Conservation (phyloP, 768 basidiomycete genomes). For the Amanita thiersii region DNA sequence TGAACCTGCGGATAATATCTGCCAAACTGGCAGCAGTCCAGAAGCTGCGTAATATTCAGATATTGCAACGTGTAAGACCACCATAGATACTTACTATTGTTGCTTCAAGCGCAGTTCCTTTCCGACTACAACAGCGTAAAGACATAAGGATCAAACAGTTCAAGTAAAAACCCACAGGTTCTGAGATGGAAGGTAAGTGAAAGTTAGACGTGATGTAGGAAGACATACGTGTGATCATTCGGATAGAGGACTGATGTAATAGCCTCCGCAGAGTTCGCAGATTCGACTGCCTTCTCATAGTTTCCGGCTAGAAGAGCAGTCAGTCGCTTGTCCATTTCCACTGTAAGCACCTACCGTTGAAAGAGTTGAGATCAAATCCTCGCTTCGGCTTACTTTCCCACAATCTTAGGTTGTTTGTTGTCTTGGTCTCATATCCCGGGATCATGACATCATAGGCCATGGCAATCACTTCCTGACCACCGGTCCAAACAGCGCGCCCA, state of each 20-base stretch:
- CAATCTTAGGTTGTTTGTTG: slow-evolving; percentile 82
- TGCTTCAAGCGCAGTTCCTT: slow-evolving; percentile 90
- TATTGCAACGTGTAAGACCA: not conserved
- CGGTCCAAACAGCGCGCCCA: slow-evolving; percentile 66
- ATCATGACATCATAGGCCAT: slow-evolving; percentile 95
- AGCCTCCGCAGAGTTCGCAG: slow-evolving; percentile 84
- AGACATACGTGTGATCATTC: slow-evolving; percentile 72
- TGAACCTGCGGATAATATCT: slow-evolving; percentile 91
- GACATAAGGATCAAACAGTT: not conserved
- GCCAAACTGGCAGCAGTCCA: slow-evolving; percentile 85
- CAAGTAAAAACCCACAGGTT: slow-evolving; percentile 29
- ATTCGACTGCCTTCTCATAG: slow-evolving; percentile 84
- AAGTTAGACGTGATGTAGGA: slow-evolving; percentile 5
- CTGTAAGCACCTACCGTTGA: slow-evolving; percentile 60
- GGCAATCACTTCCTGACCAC: slow-evolving; percentile 91
- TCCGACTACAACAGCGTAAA: slow-evolving; percentile 43
- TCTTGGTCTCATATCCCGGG: slow-evolving; percentile 76
- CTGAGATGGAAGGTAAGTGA: slow-evolving; percentile 15
- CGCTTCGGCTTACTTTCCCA: slow-evolving; percentile 86
- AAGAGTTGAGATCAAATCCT: slow-evolving; percentile 89
- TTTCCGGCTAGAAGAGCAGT: slow-evolving; percentile 58
- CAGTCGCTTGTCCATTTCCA: not conserved
- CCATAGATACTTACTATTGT: slow-evolving; percentile 55
- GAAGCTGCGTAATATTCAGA: slow-evolving; percentile 34
- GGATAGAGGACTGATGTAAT: slow-evolving; percentile 96